Evolutionary conservation across 2,329 filamentous ascomycete species (phyloP), one percentile per base, ranked within the genome.

Genomic region (Claviceps arundinis): DNA sequence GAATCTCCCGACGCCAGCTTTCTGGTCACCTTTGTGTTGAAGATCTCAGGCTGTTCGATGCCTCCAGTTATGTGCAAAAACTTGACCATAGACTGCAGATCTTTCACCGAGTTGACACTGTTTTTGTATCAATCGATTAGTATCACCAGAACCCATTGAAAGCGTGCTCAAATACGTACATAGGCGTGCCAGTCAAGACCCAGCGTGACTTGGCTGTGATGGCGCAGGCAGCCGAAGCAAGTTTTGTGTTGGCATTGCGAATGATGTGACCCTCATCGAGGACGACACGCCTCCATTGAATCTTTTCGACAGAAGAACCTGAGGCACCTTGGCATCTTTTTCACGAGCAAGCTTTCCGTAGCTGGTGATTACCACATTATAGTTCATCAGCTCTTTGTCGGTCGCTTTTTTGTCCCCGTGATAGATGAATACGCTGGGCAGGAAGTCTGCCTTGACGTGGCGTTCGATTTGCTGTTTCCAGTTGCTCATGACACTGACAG

Each of bases 401-500:
- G 77, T 75, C 52, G 76, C 70, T 56, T 80, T 82, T 73, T 58
- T 74, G 69, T 57, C 69, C 0, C 85, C 85, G 61, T 95, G 87
- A 62, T 91, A 93, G 37, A 84, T 81, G 59, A 89, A 73, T 4
- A 93, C 74, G 9, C 75, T 80, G 6, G 88, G 79, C 1, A 73
- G 68, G 52, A 79, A 69, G n/a, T 84, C 76, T 5, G 73, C 65
- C 40, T 80, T 76, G 46, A 91, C 77, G 61, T 95, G 89, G 40
- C 77, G 75, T 56, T 78, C 72, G 51, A 91, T 86, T 65, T 95
- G 89, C 51, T 84, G 81, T 59, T 80, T 81, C 89, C 89, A 95
- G 59, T 95, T 95, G 61, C 84, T 89, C 85, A 95, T 90, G 19
- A 95, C 88, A 50, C 84, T 84, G 5, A 94, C 77, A 0, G 89